phyloP scores from a whole-genome alignment of 139 green algal genomes.

The Chlamydomonas sphaeroides region DNA sequence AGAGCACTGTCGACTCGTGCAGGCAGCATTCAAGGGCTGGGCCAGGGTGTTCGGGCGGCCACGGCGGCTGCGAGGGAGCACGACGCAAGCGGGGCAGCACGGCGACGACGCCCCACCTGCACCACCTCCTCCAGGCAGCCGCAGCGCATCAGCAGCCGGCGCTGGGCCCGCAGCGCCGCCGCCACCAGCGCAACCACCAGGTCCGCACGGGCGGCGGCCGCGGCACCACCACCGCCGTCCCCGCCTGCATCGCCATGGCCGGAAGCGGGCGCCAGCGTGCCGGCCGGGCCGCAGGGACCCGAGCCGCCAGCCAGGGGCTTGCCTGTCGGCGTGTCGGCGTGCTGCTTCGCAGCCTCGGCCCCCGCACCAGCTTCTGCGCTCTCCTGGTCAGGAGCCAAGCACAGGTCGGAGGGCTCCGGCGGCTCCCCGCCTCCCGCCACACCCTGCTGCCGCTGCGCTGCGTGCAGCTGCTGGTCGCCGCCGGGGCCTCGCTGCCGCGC shows the following conservation, averaged over 20 bases:
- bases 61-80: not conserved
- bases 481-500: too few relatives aligned
- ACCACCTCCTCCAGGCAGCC: slow-evolving; percentile 20
- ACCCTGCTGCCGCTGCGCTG: not conserved
- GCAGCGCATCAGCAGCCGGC: not conserved
- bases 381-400: too few relatives aligned
- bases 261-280: too few relatives aligned
- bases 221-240: not conserved
- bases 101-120: not conserved
- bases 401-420: too few relatives aligned
- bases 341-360: too few relatives aligned
- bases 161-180: not conserved
- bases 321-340: too few relatives aligned
- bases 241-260: too few relatives aligned
- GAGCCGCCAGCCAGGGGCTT: too few relatives aligned
- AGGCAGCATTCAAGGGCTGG: not conserved
- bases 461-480: not conserved
- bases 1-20: not conserved
- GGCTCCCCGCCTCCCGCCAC: too few relatives aligned
- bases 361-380: too few relatives aligned
- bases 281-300: too few relatives aligned
- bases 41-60: too few relatives aligned
- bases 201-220: not conserved
- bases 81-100: not conserved
- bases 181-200: not conserved